phyloP scores from a whole-genome alignment of 2,329 filamentous ascomycete species.

The Arachnomyces sp. region DNA sequence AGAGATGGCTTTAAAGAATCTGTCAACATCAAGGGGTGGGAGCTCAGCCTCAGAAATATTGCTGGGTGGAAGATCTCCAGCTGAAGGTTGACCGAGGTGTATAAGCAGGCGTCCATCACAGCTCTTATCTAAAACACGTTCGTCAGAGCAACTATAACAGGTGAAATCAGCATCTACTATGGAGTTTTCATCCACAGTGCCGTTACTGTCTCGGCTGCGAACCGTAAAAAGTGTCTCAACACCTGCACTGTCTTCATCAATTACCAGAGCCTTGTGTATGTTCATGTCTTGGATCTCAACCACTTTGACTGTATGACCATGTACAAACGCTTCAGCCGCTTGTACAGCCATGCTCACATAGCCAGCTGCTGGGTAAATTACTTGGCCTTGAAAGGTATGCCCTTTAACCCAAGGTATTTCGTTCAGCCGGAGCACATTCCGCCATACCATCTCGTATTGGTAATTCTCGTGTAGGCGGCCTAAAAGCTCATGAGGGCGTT shows the following conservation, averaged over 20 bases:
- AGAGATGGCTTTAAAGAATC: conserved; percentile 2
- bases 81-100: background rate
- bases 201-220: too few species aligned
- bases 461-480: background rate
- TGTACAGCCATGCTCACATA: conserved; percentile 14
- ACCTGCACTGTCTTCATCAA: conserved; percentile 12
- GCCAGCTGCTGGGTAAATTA: conserved; percentile 22
- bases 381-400: conserved; percentile 21
- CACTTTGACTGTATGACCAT: conserved; percentile 2
- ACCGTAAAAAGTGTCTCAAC: conserved; percentile 11
- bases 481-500: conserved; percentile 6
- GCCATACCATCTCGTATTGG: conserved; percentile 11
- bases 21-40: background rate
- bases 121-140: background rate
- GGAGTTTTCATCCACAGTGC: too few species aligned
- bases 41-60: conserved; percentile 9
- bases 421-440: conserved; percentile 12
- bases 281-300: conserved; percentile 13
- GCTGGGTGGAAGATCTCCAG: background rate
- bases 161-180: too few species aligned
- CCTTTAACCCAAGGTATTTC: conserved; percentile 23
- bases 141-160: too few species aligned
- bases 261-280: conserved; percentile 14
- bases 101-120: conserved; percentile 1
- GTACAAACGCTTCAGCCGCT: conserved; percentile 5